phyloP scores from a whole-genome alignment of 352 stramenopile species.

The Pythium phragmiticola region DNA sequence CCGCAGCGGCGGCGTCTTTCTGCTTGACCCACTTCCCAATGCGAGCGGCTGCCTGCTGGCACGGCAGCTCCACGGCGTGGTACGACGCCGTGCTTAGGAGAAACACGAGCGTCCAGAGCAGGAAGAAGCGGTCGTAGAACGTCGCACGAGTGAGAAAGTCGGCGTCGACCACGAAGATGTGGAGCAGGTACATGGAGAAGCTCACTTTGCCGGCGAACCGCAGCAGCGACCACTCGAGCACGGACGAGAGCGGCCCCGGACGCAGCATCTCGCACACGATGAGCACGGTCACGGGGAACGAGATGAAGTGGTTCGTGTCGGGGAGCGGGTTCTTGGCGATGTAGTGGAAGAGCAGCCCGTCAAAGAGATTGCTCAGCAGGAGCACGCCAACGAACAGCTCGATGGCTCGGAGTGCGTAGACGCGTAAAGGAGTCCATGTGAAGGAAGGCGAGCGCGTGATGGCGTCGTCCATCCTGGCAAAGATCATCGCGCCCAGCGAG shows the following conservation, averaged over 20 bases:
- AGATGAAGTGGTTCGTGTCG: constrained; percentile 27
- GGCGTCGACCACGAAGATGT: constrained; percentile 37
- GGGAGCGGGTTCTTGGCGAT: constrained; percentile 29
- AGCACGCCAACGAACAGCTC: constrained; percentile 27
- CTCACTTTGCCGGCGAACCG: constrained; percentile 44
- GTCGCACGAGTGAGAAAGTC: background rate
- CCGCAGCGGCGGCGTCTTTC: background rate
- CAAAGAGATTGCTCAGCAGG: constrained; percentile 32
- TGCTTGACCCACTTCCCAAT: constrained; percentile 17
- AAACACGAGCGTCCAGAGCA: constrained; percentile 10
- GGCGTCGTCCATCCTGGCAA: constrained; percentile 22
- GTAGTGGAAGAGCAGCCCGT: constrained; percentile 38
- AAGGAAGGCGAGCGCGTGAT: constrained; percentile 25
- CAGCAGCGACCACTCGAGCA: constrained; percentile 42
- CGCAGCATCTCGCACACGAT: constrained; percentile 40
- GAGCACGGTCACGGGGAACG: constrained; percentile 27
- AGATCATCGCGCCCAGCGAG: constrained; percentile 37
- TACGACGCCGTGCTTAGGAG: constrained; percentile 16
- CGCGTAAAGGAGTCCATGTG: constrained; percentile 23
- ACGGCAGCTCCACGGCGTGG: constrained; percentile 11
- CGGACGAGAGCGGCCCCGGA: constrained; percentile 31
- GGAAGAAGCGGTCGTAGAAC: constrained; percentile 11
- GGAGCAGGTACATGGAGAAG: constrained; percentile 46
- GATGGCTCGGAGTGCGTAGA: constrained; percentile 18
- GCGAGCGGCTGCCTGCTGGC: constrained; percentile 3